Conservation (phyloP, 345 rosid genomes). For the Arabis hirsuta region DNA sequence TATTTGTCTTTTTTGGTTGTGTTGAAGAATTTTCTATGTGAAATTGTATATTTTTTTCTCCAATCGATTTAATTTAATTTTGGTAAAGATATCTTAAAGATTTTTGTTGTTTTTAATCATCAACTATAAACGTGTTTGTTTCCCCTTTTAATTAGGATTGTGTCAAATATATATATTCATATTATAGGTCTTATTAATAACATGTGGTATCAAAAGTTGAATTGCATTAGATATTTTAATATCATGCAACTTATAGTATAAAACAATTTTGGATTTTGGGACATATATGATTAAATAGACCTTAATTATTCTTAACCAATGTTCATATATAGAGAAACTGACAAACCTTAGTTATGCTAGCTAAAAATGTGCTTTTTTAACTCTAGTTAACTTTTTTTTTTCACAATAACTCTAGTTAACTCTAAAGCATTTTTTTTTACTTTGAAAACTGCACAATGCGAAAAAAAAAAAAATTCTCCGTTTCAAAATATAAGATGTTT, state of each 20-base stretch:
- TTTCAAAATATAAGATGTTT: too few species aligned
- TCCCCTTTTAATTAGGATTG: not conserved
- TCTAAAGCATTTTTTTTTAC: too few species aligned
- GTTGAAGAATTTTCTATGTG: not conserved
- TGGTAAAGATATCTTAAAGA: not conserved
- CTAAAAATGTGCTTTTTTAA: not conserved
- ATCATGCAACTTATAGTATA: too few species aligned
- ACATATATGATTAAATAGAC: not conserved
- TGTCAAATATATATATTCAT: too few species aligned
- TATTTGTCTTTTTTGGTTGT: not conserved
- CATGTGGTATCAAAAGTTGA: too few species aligned
- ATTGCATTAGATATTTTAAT: too few species aligned
- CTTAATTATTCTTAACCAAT: not conserved
- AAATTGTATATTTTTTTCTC: not conserved
- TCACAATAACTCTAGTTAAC: too few species aligned
- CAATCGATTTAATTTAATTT: not conserved
- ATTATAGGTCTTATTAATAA: too few species aligned
- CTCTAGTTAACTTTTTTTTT: too few species aligned
- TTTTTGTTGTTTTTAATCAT: not conserved
- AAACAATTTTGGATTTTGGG: conserved; percentile 13
- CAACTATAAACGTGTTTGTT: not conserved
- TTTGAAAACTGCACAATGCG: too few species aligned
- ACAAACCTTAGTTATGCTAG: not conserved
- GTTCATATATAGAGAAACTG: not conserved
- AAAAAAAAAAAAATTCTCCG: too few species aligned